Base-by-base conservation (phyloP, 139 green algal species). In the Zygnema cylindricum region DNA sequence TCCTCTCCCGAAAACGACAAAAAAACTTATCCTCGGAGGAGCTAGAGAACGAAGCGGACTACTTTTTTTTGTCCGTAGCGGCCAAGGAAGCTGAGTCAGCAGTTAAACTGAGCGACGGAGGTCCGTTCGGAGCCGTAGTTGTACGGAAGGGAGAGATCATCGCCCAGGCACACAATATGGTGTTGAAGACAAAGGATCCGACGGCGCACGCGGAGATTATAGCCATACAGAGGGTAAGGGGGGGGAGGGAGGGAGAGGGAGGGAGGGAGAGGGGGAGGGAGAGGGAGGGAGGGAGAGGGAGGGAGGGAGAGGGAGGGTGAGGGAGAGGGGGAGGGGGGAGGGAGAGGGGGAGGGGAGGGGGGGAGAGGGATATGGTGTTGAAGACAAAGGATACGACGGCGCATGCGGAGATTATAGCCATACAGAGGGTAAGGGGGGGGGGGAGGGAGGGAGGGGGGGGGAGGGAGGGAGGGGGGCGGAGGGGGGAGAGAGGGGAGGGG, bases 141-240 rank as follows among this genome's bases (percentile, higher is more conserved):
- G 86, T 91, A 2, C 39, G 81, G 21, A 41, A 90, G 55, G 88
- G 88, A 2, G 63, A 92, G 69, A 83, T 92, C 7, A 43, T 92
- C 1, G 85, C 88, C 33, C 57, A 49, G 49, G 57, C 76, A 33
- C 88, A 92, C 77, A 92, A 92, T 71, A 81, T 78, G 87, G 88
- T 92, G 73, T 86, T 92, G 1, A 86, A 55, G 23, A 36, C 77
- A 35, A 88, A 71, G 33, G 88, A 92, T 86, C 88, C 88, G 21
- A 92, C 88, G 43, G 77, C 88, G 33, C 88, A 92, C 38, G 88
- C 88, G 25, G 88, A 92, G 54, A 89, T 92, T 38, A 92, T 89
- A 21, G 88, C 88, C 76, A 90, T 92, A 23, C 82, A 89, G 63
- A 39, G 89, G 81, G 85, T 86, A 57, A 0, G 71, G 71, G n/a